phyloP scores from a whole-genome alignment of 768 basidiomycete species.

The Trametes cubensis region DNA sequence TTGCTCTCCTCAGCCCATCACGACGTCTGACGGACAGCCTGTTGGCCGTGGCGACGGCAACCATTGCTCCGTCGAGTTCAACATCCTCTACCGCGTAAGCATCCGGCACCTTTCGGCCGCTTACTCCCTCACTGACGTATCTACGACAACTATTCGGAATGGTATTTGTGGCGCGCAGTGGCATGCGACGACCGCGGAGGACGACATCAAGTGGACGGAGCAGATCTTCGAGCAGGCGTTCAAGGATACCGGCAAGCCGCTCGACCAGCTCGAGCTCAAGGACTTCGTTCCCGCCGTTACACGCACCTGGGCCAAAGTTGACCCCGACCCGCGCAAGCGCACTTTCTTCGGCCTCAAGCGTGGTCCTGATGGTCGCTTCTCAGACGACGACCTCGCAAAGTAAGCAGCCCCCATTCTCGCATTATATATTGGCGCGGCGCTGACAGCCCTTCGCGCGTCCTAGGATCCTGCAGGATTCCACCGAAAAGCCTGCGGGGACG shows the following conservation, averaged over 20 bases:
- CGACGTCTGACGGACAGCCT: slow-evolving; percentile 17
- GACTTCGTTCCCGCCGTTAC: slow-evolving; percentile 28
- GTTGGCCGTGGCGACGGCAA: slow-evolving; percentile 63
- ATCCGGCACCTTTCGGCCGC: background rate
- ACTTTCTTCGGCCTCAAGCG: slow-evolving; percentile 38
- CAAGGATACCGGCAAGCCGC: slow-evolving; percentile 26
- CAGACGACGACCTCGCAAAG: slow-evolving; percentile 48
- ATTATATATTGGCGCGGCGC: too few species aligned
- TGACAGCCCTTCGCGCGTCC: too few species aligned
- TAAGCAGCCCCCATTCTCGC: background rate
- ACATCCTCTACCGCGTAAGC: slow-evolving; percentile 46
- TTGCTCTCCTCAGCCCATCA: slow-evolving; percentile 24
- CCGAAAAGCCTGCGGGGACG: slow-evolving; percentile 47
- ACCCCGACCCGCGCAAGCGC: slow-evolving; percentile 32
- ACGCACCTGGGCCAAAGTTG: slow-evolving; percentile 24
- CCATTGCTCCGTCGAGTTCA: slow-evolving; percentile 78
- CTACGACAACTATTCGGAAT: slow-evolving; percentile 18
- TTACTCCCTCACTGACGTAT: background rate
- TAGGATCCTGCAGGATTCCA: slow-evolving; percentile 48
- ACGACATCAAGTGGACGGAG: slow-evolving; percentile 39
- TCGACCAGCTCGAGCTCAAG: slow-evolving; percentile 27
- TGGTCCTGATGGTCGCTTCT: slow-evolving; percentile 48
- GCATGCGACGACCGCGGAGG: slow-evolving; percentile 37
- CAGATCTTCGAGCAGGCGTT: slow-evolving; percentile 34
- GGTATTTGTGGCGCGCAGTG: slow-evolving; percentile 27